These are phyloP conservation scores for Coemansia sp. DNA, from an alignment of 192 early-diverging fungal species.

Conservation along the genomic window DNA sequence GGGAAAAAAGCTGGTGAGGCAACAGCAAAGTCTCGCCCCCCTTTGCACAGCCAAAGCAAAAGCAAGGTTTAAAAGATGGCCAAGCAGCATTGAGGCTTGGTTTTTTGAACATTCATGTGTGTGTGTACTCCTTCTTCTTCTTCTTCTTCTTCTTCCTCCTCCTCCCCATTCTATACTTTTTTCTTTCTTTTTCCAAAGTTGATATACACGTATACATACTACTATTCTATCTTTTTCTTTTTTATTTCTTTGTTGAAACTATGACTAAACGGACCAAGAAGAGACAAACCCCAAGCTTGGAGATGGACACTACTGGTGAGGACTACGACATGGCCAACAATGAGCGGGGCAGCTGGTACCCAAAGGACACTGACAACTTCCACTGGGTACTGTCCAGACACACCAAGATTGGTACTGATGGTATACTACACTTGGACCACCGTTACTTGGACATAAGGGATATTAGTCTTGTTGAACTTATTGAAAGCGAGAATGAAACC, in stretches of 20 bases:
- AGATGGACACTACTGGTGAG: background rate
- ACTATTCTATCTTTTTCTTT: background rate
- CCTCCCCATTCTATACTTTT: background rate
- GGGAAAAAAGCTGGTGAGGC: background rate
- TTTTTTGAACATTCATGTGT: background rate
- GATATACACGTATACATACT: background rate
- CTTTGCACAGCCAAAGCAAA: background rate
- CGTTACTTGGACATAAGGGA: constrained; percentile 44
- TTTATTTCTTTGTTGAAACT: background rate
- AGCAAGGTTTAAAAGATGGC: background rate
- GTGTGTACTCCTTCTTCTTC: background rate
- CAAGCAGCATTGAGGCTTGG: background rate
- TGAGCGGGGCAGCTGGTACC: constrained; percentile 39
- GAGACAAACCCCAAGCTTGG: background rate
- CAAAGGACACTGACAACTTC: constrained; percentile 42
- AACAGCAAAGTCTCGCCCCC: background rate
- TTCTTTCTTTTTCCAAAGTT: background rate
- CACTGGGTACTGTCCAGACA: constrained; percentile 39
- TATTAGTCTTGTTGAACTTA: constrained; percentile 26
- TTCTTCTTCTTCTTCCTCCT: constrained; percentile 5
- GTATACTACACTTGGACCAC: constrained; percentile 27
- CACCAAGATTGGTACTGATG: constrained; percentile 25
- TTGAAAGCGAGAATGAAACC: constrained; percentile 18
- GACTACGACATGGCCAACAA: background rate
- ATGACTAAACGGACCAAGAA: constrained; percentile 6